These are phyloP conservation scores for Aspergillus pseudotamarii DNA, from an alignment of 2,329 filamentous ascomycete species.

Conservation along the genomic window DNA sequence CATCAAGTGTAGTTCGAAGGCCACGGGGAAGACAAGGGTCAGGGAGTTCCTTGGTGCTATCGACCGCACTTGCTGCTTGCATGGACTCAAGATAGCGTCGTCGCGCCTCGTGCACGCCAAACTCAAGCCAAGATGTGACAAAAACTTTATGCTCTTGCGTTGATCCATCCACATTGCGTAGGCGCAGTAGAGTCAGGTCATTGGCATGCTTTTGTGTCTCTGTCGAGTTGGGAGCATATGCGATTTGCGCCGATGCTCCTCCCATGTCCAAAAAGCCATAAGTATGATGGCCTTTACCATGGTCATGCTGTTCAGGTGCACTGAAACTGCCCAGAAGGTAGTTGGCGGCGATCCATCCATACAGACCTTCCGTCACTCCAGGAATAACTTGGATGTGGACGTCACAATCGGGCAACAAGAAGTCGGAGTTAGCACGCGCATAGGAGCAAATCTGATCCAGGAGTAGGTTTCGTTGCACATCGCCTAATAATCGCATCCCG, in stretches of 20 bases:
- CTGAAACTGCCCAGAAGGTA: conserved; percentile 93
- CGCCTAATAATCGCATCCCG: conserved; percentile 84
- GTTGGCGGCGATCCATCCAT: conserved; percentile 97
- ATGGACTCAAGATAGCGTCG: conserved; percentile 79
- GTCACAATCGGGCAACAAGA: conserved; percentile 85
- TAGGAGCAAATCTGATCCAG: conserved; percentile 81
- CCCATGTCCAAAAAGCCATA: conserved; percentile 99
- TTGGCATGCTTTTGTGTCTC: conserved; percentile 88
- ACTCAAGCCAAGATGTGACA: conserved; percentile 94
- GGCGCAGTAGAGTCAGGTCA: conserved; percentile 80
- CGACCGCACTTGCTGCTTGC: conserved; percentile 65
- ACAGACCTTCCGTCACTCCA: conserved; percentile 92
- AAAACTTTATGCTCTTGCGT: conserved; percentile 85
- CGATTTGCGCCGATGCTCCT: conserved; percentile 94
- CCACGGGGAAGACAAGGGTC: conserved; percentile 89
- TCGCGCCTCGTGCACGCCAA: conserved; percentile 93
- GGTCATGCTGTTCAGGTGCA: conserved; percentile 69
- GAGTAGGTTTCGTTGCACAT: conserved; percentile 71
- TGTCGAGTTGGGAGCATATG: conserved; percentile 91
- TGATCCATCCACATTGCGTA: conserved; percentile 80
- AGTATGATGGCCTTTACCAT: conserved; percentile 87
- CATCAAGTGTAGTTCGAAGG: conserved; percentile 72
- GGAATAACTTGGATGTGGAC: conserved; percentile 92
- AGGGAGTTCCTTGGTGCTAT: conserved; percentile 68
- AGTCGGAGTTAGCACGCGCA: conserved; percentile 73